Evolutionary conservation across 2,329 filamentous ascomycete species (phyloP).

Genomic region (Cryphonectria parasitica): DNA sequence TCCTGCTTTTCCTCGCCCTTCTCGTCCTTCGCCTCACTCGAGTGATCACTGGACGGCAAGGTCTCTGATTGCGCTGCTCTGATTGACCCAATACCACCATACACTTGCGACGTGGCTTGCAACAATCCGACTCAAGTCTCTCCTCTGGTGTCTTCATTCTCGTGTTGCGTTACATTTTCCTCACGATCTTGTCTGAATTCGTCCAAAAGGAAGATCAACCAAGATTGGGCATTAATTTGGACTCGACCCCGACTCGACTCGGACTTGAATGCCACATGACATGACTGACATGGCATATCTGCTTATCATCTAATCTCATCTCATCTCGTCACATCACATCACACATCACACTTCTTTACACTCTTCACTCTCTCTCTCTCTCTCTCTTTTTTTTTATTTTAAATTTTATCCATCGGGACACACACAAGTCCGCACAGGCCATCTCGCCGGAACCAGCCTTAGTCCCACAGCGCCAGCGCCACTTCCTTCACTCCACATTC

Average conservation of each 20-base stretch:
- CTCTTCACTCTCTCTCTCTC: not conserved
- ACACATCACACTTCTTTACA: not conserved
- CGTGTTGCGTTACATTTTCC: constrained; percentile 8
- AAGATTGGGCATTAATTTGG: constrained; percentile 3
- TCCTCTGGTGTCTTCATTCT: not conserved
- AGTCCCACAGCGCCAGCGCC: constrained; percentile 16
- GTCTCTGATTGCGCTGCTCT: not conserved
- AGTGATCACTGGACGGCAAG: not conserved
- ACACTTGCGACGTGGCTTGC: constrained; percentile 20
- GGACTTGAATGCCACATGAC: not conserved
- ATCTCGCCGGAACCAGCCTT: constrained; percentile 7
- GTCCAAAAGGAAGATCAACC: not conserved
- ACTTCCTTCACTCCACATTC: constrained; percentile 6
- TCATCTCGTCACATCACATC: not conserved
- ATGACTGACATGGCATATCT: constrained; percentile 1
- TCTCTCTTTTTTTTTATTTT: not conserved
- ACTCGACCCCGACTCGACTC: not conserved
- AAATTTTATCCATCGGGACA: no score
- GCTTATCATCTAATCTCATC: constrained; percentile 7
- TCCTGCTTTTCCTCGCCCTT: not conserved
- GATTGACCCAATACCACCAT: not conserved
- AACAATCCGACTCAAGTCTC: not conserved
- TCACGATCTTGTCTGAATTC: not conserved
- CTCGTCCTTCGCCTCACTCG: not conserved
- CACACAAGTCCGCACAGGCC: constrained; percentile 7